Conservation (phyloP, 805 yeast species). For the Nakazawaea anatomiae region DNA sequence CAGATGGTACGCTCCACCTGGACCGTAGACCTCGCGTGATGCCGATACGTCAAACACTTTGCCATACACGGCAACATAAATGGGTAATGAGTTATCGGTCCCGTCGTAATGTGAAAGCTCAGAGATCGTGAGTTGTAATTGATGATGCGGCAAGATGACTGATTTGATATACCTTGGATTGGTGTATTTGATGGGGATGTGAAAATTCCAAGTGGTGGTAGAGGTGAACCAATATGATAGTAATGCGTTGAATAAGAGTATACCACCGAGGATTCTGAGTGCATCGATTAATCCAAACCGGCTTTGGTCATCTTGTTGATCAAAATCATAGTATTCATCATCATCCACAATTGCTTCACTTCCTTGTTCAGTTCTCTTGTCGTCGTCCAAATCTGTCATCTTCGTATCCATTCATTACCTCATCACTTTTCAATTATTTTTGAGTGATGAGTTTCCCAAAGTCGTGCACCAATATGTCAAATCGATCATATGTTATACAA, state of each 20-base stretch:
- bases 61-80: slow-evolving; percentile 56
- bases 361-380: too few species aligned
- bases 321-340: neutral
- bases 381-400: too few species aligned
- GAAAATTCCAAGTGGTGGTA: slow-evolving; percentile 54
- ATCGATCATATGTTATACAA: too few species aligned
- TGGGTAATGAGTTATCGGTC: slow-evolving; percentile 36
- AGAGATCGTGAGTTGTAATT: slow-evolving; percentile 31
- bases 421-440: too few species aligned
- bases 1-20: slow-evolving; percentile 46
- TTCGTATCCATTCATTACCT: too few species aligned
- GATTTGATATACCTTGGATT: slow-evolving; percentile 34
- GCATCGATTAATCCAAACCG: slow-evolving; percentile 32
- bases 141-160: neutral
- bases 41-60: slow-evolving; percentile 59
- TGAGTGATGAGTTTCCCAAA: too few species aligned
- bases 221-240: slow-evolving; percentile 56
- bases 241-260: slow-evolving; percentile 38
- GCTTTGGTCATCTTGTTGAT: neutral
- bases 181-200: slow-evolving; percentile 35
- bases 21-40: slow-evolving; percentile 48
- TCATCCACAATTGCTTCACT: neutral
- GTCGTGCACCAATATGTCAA: too few species aligned
- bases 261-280: slow-evolving; percentile 37
- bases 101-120: slow-evolving; percentile 52